Evolutionary conservation across 345 rosid species (phyloP).

Genomic region (Microcos paniculata): DNA sequence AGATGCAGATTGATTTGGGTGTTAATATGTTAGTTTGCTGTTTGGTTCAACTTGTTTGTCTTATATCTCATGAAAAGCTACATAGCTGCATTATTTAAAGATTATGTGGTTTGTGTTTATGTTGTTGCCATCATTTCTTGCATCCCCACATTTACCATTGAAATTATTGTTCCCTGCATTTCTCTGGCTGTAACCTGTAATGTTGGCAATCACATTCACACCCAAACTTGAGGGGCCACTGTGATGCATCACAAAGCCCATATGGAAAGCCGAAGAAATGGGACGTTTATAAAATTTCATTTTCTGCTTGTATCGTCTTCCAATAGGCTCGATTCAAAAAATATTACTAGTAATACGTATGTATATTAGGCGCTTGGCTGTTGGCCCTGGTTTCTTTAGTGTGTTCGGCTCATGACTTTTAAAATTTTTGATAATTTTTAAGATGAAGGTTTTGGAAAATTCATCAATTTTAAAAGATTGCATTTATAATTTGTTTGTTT

Average conservation of each 20-base stretch:
- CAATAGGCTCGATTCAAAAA: background rate
- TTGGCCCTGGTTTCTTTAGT: background rate
- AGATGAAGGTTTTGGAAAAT: too few species aligned
- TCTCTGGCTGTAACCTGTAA: background rate
- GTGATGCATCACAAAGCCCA: background rate
- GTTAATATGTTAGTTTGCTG: conserved; percentile 17
- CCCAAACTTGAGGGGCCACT: background rate
- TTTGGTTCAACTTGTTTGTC: background rate
- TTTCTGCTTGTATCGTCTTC: background rate
- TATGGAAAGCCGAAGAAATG: background rate
- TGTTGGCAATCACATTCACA: background rate
- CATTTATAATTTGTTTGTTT: too few species aligned
- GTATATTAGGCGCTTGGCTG: background rate
- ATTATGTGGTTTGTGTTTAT: background rate
- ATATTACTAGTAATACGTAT: too few species aligned
- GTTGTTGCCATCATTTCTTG: background rate
- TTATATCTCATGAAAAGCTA: background rate
- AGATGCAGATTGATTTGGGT: conserved; percentile 7
- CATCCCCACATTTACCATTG: background rate
- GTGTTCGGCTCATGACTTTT: too few species aligned
- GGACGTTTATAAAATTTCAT: background rate
- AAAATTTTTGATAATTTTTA: too few species aligned
- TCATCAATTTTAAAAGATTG: too few species aligned
- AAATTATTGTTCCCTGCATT: background rate
- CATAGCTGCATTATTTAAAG: background rate